Conservation (phyloP, 2,329 filamentous ascomycete species). For the Curvularia lunata region DNA sequence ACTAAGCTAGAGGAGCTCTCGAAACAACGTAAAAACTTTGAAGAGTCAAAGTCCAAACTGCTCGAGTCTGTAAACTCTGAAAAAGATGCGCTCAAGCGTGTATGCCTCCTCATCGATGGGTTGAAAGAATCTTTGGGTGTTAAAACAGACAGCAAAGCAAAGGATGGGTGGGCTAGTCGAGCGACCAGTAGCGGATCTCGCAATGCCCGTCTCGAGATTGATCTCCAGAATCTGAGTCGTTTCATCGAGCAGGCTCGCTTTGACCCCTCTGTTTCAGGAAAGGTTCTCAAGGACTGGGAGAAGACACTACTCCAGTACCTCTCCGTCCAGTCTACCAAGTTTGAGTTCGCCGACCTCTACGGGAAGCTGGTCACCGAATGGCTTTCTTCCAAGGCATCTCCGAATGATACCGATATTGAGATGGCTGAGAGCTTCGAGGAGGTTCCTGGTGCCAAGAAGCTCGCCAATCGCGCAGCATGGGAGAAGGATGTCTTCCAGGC, state of each 20-base stretch:
- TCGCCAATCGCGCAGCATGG: constrained; percentile 39
- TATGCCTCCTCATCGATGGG: constrained; percentile 36
- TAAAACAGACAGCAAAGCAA: constrained; percentile 22
- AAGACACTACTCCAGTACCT: constrained; percentile 40
- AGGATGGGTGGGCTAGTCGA: constrained; percentile 18
- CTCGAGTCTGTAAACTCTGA: constrained; percentile 19
- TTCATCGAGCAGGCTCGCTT: constrained; percentile 48
- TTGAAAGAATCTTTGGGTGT: constrained; percentile 39
- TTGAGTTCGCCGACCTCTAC: constrained; percentile 45
- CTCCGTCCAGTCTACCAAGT: constrained; percentile 46
- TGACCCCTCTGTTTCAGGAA: constrained; percentile 45
- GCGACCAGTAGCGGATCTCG: constrained; percentile 29
- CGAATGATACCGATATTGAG: constrained; percentile 29
- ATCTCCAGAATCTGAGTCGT: constrained; percentile 43
- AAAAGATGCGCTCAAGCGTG: constrained; percentile 31
- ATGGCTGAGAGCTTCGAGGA: constrained; percentile 43
- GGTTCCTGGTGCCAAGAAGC: constrained; percentile 38
- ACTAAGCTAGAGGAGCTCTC: constrained; percentile 48
- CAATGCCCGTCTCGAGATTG: constrained; percentile 33
- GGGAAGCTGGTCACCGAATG: constrained; percentile 47
- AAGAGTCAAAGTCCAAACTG: constrained; percentile 35
- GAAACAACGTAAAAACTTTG: constrained; percentile 44
- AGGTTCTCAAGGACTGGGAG: constrained; percentile 44
- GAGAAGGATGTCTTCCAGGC: constrained; percentile 44
- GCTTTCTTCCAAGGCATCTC: constrained; percentile 38